phyloP scores from a whole-genome alignment of 2,329 filamentous ascomycete genomes.

The Raffaelea albimanens region DNA sequence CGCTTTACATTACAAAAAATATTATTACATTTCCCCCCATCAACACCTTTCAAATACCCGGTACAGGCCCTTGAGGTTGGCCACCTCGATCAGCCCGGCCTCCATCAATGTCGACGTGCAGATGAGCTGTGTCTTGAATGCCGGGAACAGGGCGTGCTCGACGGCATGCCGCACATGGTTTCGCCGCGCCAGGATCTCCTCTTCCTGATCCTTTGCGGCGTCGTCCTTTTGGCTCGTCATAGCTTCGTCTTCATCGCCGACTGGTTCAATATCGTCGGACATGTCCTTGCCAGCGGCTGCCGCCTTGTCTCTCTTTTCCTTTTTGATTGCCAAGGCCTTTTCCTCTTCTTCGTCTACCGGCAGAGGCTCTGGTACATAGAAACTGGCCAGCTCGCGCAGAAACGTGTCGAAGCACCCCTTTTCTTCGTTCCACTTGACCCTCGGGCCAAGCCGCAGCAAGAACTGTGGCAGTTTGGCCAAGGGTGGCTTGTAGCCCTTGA shows the following conservation, averaged over 20 bases:
- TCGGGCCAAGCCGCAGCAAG: conserved; percentile 76
- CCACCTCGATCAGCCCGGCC: conserved; percentile 71
- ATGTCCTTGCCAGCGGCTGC: conserved; percentile 3
- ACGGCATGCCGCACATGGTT: conserved; percentile 64
- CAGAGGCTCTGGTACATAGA: conserved; percentile 82
- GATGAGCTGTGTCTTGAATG: conserved; percentile 72
- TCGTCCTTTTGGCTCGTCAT: too few relatives aligned
- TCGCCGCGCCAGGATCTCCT: conserved; percentile 48
- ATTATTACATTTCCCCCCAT: background rate
- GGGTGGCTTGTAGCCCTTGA: conserved; percentile 82
- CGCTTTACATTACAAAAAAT: background rate
- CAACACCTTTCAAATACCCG: conserved; percentile 89
- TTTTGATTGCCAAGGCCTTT: conserved; percentile 14
- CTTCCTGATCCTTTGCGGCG: conserved; percentile 30
- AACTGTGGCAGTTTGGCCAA: conserved; percentile 84
- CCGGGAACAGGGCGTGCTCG: conserved; percentile 83
- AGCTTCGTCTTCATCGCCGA: conserved; percentile 18
- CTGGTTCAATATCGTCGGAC: conserved; percentile 5
- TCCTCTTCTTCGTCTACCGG: conserved; percentile 29
- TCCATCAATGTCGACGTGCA: conserved; percentile 71
- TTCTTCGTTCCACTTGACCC: conserved; percentile 80
- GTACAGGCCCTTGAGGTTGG: conserved; percentile 87
- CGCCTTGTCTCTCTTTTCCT: background rate
- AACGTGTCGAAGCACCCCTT: conserved; percentile 79
- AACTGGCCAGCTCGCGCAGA: conserved; percentile 74